Base-by-base conservation (phyloP, 495 filamentous ascomycete genomes). In the Glarea lozoyensis region DNA sequence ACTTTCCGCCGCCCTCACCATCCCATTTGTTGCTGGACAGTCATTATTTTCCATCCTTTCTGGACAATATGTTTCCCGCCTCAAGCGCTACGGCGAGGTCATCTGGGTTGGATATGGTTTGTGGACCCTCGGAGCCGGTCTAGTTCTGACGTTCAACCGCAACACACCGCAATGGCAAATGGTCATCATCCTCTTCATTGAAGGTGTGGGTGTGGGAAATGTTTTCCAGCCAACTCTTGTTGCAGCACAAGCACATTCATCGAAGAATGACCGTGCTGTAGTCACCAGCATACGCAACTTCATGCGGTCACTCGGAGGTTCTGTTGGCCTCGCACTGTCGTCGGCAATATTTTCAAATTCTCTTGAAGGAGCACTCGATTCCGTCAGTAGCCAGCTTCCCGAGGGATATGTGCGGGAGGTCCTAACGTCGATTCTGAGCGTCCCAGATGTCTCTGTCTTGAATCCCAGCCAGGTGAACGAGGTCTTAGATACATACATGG, bases 201-300 rank as follows among this genome's bases (percentile, higher is more conserved):
- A 70, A 21, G 79, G 79, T 10, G 49, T 67, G 2, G 78, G 78
- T 2, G 54, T 76, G 3, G 79, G 78, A n/a, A 63, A 61, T 38
- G 69, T 69, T 11, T 77, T 80, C 47, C 78, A 81, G 48, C 77
- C 78, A 52, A 58, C 54, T 18, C 60, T 83, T 0, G 70, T 83
- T n/a, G 78, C 78, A 7, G 55, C 78, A 16, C 77, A 82, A 55
- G 75, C 79, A 9, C 75, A 81, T 52, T 75, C 65, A 27, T 66
- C 61, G 11, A 72, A 76, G 35, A 54, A 67, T 1, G 73, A 83
- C 37, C 64, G 77, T 33, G 79, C 79, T 0, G 69, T 82, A 1
- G 68, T 76, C 6, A 81, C 78, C 19, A 71, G 70, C 10, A 67
- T 76, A 43, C 70, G 78, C 4, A 83, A 83, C 49, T 79, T 81